phyloP scores from a whole-genome alignment of 2,329 filamentous ascomycete genomes.

The Camillea tinctor region DNA sequence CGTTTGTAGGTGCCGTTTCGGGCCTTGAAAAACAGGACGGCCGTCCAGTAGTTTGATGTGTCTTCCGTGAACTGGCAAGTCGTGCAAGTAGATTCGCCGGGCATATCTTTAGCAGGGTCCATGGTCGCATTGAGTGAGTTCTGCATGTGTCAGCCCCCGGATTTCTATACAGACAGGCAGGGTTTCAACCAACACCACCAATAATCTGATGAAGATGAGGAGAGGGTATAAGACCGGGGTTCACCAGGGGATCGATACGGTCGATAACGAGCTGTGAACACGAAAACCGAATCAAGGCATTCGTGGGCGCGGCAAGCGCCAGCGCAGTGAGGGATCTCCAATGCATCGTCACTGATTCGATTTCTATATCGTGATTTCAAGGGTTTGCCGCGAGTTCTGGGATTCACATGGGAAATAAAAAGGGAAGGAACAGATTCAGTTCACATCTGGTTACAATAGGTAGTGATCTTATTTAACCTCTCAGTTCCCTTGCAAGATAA shows the following conservation, averaged over 20 bases:
- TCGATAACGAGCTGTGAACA: slow-evolving; percentile 31
- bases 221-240: slow-evolving; percentile 27
- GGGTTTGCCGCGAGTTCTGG: not conserved
- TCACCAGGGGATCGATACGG: slow-evolving; percentile 31
- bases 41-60: slow-evolving; percentile 31
- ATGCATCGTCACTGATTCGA: slow-evolving; percentile 16
- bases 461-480: slow-evolving; percentile 15
- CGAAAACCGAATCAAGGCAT: slow-evolving; percentile 29
- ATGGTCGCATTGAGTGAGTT: slow-evolving; percentile 30
- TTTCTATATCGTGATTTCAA: not conserved
- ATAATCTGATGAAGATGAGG: slow-evolving; percentile 33
- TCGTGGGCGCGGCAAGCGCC: slow-evolving; percentile 22
- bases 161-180: not conserved
- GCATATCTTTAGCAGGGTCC: slow-evolving; percentile 28
- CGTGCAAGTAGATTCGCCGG: slow-evolving; percentile 27
- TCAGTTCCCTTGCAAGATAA: not conserved
- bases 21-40: slow-evolving; percentile 28
- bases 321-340: slow-evolving; percentile 20
- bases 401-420: not conserved
- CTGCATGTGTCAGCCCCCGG: slow-evolving; percentile 5
- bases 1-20: slow-evolving; percentile 31
- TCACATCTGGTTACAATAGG: not conserved
- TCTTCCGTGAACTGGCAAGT: slow-evolving; percentile 29
- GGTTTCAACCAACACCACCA: slow-evolving; percentile 24
- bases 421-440: not conserved